Base-by-base conservation (phyloP, 2,329 filamentous ascomycete genomes). In the Microascus cirrosus region DNA sequence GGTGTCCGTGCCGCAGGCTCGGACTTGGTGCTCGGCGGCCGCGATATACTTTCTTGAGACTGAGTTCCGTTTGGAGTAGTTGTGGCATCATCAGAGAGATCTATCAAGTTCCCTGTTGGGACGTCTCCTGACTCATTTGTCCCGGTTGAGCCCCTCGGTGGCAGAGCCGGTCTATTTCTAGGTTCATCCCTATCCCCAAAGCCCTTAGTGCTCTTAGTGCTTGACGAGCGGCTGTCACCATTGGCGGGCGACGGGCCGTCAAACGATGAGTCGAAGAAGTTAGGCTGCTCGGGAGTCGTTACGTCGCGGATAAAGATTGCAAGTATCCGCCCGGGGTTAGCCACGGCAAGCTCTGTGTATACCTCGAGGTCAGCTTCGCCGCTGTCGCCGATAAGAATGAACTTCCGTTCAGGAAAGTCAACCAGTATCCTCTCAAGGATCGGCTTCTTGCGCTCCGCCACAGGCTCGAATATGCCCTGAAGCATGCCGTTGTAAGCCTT, bases 401-500 rank as follows among this genome's bases (percentile, higher is more conserved):
- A 99, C 65, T 84, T 74, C 52, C 94, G 80, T 55, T 91, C 81
- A 0, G 94, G 94, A 64, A 99, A 99, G 68, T 99, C 95, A 57
- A 80, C 78, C 66, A 97, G 78, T 28, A 99, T 87, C 64, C 85
- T 86, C 62, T 95, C 90, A 1, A 99, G 76, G 0, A 90, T 92
- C 1, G 87, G 85, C 70, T 91, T 93, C 74, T 99, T 99, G 59
- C 93, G 80, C 71, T 99, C 95, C 0, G 93, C 91, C 0, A 96
- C 94, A 11, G 94, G 94, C 70, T 99, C 94, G 65, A 99, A 97
- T 48, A 99, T 96, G 0, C 95, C 94, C 71, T 97, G 93, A 15
- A 99, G 77, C 90, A 97, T 96, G 54, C 95, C 94, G 60, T 84
- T 90, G 71, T 99, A 99, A 63, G 95, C 90, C 70, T 99, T 99